Base-by-base conservation (phyloP, 1,139 yeast species). In the Komagataea norvegica region DNA sequence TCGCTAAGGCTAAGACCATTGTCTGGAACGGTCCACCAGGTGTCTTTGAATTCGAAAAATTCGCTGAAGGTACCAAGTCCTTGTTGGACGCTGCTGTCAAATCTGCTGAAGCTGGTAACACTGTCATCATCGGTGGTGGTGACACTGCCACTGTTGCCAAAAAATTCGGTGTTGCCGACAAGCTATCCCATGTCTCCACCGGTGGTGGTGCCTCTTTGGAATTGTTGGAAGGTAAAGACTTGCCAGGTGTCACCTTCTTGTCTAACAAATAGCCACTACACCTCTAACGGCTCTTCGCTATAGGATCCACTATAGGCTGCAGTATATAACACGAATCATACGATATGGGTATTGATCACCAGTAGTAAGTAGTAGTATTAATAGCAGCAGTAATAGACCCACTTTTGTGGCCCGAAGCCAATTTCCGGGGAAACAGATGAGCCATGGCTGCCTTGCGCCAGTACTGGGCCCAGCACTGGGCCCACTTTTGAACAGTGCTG, bases 21-120 rank as follows among this genome's bases (percentile, higher is more conserved):
- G 89, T 89, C 60, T 89, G 97, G 97, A 89, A 89, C 73, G 97
- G 97, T 64, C 97, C 97, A 48, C 96, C 97, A 67, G 97, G 97
- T 75, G 97, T 89, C 57, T 89, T 89, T 63, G 97, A 89, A 73
- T 88, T 89, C 61, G 95, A 86, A 50, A 75, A 75, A 60, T 89
- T 89, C 62, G 81, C 96, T 53, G 67, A 68, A 45, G 96, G 96
- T 70, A 89, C 97, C 62, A 84, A 87, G 73, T 67, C 86, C 44
- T 70, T 88, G 68, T 77, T 89, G 59, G 93, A 81, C 51, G 95
- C 91, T 54, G 80, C 81, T 59, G 94, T 87, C 55, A 72, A 76
- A 63, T 84, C 95, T 48, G 86, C 89, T 56, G 79, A 77, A 65
- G 75, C 76, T 46, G 96, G 95, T 61, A 82, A 87, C 74, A 86